Base-by-base conservation (phyloP, 345 rosid genomes). In the Eucalyptus paniculata region DNA sequence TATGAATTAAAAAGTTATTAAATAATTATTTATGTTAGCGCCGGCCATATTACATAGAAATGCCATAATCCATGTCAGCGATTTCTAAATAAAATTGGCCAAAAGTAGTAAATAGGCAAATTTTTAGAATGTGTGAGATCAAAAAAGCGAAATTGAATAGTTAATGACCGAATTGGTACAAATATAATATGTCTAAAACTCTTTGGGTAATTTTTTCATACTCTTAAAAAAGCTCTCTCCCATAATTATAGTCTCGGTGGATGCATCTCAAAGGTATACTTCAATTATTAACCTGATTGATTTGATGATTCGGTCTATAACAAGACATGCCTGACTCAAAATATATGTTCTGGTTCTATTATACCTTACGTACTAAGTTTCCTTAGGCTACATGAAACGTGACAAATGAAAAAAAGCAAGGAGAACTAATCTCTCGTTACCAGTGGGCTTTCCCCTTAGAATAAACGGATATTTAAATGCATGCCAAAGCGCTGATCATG, bases 51-150 rank as follows among this genome's bases (percentile, higher is more conserved):
- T 2, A 5, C 7, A 2, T 34, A 18, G 2, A 11, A 72, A 3
- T 2, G 8, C 2, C 3, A 9, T 3, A 1, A 5, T 37, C 2
- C 7, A 34, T 0, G 26, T 34, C 6, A 34, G 0, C 14, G 7
- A 19, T 34, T 34, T 72, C 26, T 2, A 5, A 0, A 15, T 15
- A 26, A 2, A 58, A 58, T 26, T 58, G 6, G 15, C 15, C 1
- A 58, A 2, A 16, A 17, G 2, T 21, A 34, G 6, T 18, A 9
- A 2, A 17, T 9, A 2, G 26, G 4, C 12, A 34, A 69, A 72
- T 72, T 23, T 37, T 37, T 23, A 37, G 11, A 72, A 72, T 7
- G 2, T 19, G 12, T 18, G 1, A 1, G 28, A 37, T 1, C 6
- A 37, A 34, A 34, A 8, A 18, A 4, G 13, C 0, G 1, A 69